Percentiles rank a stretch among this genome's conserved stretches.
These are phyloP conservation scores for Heritiera fomes DNA, from an alignment of 345 rosid species.

Conservation along the genomic window DNA sequence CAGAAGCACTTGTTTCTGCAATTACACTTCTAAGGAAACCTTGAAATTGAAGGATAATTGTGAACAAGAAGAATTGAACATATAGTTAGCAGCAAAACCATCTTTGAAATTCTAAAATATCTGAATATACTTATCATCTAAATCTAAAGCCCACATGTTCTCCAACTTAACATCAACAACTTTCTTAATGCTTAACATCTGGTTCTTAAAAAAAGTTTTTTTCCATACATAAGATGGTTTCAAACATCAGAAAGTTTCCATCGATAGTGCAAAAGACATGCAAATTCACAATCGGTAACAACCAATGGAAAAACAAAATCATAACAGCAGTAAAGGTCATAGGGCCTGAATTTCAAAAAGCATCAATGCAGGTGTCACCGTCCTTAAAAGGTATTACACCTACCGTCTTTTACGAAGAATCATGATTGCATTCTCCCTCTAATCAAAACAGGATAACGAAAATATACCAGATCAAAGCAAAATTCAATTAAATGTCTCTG, in stretches of 20 bases:
- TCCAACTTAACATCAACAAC: background rate
- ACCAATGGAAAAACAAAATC: background rate
- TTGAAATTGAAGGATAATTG: too few relatives aligned
- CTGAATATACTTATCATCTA: background rate
- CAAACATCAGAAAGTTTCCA: background rate
- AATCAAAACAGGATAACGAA: too few relatives aligned
- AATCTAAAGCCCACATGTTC: background rate
- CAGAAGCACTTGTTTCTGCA: too few relatives aligned
- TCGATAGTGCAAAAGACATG: background rate
- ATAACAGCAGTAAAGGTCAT: background rate
- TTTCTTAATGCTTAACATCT: slow-evolving; percentile 1
- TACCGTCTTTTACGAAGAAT: background rate
- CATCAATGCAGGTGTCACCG: background rate
- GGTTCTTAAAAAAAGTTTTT: background rate
- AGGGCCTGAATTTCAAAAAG: background rate
- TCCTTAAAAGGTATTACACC: background rate
- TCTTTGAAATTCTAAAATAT: background rate
- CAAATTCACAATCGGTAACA: background rate
- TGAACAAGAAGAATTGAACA: background rate
- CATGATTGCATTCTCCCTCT: background rate
- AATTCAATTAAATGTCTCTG: too few relatives aligned
- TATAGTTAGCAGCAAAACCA: background rate
- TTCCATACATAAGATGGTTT: background rate
- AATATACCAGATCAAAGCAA: too few relatives aligned
- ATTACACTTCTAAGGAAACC: too few relatives aligned